These are phyloP conservation scores for Floccularia luteovirens DNA, from an alignment of 768 basidiomycete species.

Conservation along the genomic window DNA sequence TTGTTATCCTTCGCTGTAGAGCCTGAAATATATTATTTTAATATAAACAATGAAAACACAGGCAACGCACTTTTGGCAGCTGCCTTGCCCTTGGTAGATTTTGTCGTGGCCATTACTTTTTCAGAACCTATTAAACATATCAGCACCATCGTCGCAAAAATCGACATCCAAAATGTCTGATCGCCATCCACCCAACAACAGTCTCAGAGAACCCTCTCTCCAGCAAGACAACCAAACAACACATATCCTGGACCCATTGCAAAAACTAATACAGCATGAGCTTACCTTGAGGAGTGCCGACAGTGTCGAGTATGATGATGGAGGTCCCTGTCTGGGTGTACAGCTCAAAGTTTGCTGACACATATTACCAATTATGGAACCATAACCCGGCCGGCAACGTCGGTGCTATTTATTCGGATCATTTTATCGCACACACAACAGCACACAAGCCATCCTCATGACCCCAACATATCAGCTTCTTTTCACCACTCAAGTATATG, in stretches of 20 bases:
- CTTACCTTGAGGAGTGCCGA: slow-evolving; percentile 20
- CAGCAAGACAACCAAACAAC: slow-evolving; percentile 6
- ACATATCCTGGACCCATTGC: neutral
- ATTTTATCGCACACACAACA: no score
- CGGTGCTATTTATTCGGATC: no score
- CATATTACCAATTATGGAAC: neutral
- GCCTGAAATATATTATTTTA: slow-evolving; percentile 4
- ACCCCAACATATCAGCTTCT: no score
- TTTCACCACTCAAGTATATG: no score
- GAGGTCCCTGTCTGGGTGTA: neutral
- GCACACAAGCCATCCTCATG: no score
- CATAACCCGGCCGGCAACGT: neutral
- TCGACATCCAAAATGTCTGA: neutral
- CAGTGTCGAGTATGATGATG: slow-evolving; percentile 10
- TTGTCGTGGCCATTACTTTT: slow-evolving; percentile 56
- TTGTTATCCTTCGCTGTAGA: slow-evolving; percentile 49
- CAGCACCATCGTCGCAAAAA: neutral
- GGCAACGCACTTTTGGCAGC: slow-evolving; percentile 34
- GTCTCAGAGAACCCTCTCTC: slow-evolving; percentile 3
- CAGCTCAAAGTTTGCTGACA: neutral
- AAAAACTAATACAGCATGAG: slow-evolving; percentile 3
- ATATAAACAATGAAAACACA: neutral
- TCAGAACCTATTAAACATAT: slow-evolving; percentile 7
- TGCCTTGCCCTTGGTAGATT: slow-evolving; percentile 60
- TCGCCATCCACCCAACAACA: slow-evolving; percentile 13